Evolutionary conservation across 2,329 filamentous ascomycete species (phyloP).

Genomic region (Exophiala xenobiotica): DNA sequence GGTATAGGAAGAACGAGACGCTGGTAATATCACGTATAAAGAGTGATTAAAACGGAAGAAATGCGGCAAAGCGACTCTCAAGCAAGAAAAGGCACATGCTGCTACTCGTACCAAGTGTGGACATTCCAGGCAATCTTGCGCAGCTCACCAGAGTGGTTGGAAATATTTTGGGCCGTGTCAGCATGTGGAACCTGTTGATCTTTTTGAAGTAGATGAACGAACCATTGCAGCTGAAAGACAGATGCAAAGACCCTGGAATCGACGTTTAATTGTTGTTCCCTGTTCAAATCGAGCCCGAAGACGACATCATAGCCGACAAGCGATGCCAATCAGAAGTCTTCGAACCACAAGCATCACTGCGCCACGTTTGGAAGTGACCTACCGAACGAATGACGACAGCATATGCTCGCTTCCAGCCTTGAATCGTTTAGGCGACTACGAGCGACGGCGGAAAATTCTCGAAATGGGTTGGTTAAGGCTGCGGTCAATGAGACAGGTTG

Average conservation of each 20-base stretch:
- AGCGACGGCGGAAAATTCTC: too few species aligned
- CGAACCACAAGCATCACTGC: not conserved
- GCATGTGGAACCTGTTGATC: conserved; percentile 10
- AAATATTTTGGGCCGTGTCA: not conserved
- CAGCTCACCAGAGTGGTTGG: conserved; percentile 11
- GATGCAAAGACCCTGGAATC: not conserved
- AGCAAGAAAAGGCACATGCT: not conserved
- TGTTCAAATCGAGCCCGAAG: not conserved
- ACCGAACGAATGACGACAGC: too few species aligned
- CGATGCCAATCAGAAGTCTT: not conserved
- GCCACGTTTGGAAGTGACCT: too few species aligned
- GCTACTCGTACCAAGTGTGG: not conserved
- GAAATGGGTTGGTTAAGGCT: too few species aligned
- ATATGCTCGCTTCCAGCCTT: too few species aligned
- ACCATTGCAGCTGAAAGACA: conserved; percentile 1
- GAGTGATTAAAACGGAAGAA: not conserved
- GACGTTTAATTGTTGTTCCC: not conserved
- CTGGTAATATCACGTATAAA: not conserved
- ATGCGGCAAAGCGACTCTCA: not conserved
- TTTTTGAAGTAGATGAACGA: not conserved
- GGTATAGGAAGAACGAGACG: not conserved
- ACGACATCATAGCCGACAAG: conserved; percentile 5
- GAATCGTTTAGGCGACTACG: too few species aligned
- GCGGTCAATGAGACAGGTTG: too few species aligned
- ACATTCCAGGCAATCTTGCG: conserved; percentile 3